Percentiles rank a stretch among this genome's conserved stretches.
phyloP scores from a whole-genome alignment of 2,329 filamentous ascomycete species.

The Arthrobotrys megalospora region DNA sequence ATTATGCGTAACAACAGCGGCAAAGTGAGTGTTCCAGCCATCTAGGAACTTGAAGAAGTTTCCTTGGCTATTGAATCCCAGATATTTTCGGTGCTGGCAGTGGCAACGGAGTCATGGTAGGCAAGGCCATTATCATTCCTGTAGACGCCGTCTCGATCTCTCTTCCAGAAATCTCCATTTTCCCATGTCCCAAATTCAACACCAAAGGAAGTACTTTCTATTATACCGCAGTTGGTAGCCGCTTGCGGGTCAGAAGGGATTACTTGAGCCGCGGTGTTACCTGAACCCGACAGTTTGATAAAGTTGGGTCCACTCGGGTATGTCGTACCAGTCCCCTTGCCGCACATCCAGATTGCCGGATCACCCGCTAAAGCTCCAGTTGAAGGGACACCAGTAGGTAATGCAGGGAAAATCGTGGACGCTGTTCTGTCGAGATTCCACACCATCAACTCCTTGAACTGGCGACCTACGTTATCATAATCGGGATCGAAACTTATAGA shows the following conservation, averaged over 20 bases:
- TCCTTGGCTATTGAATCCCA: background rate
- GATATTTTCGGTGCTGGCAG: background rate
- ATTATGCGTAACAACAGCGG: no score
- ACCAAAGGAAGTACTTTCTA: background rate
- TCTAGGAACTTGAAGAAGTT: no score
- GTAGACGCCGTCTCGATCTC: background rate
- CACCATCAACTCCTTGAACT: no score
- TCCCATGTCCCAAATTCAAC: background rate
- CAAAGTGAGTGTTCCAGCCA: no score
- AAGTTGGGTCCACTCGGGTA: background rate
- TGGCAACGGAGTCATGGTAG: background rate
- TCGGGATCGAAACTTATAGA: background rate
- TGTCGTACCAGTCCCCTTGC: background rate
- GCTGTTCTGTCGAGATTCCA: no score
- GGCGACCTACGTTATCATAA: background rate
- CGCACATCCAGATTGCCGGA: conserved; percentile 6
- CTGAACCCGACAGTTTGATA: no score
- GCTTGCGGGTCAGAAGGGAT: background rate
- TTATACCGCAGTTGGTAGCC: background rate
- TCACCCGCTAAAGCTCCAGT: background rate
- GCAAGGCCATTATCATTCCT: background rate
- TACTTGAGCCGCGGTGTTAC: background rate
- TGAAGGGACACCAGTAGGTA: background rate
- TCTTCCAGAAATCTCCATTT: conserved; percentile 7
- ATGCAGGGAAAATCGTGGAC: no score